phyloP scores from a whole-genome alignment of 768 basidiomycete genomes.

The Tephrocybe sp. region DNA sequence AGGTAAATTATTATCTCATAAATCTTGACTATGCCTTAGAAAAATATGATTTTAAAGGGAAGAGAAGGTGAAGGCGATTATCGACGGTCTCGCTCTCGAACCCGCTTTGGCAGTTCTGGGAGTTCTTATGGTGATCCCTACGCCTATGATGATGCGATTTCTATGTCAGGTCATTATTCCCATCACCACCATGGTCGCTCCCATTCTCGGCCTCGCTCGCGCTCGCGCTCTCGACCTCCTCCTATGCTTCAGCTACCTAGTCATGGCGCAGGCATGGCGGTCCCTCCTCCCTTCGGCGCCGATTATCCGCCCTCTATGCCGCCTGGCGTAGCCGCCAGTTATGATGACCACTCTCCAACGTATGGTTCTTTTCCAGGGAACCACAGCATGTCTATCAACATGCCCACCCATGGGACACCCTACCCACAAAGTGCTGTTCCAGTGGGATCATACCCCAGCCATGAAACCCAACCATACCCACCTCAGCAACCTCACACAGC shows the following conservation, averaged over 20 bases:
- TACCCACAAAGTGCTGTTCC: constrained; percentile 22
- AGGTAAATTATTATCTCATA: constrained; percentile 32
- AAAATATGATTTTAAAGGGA: no score
- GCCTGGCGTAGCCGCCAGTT: constrained; percentile 11
- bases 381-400: constrained; percentile 16
- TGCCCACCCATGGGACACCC: constrained; percentile 24
- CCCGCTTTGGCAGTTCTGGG: constrained; percentile 18
- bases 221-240: constrained; percentile 38
- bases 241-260: constrained; percentile 23
- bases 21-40: not conserved
- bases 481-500: not conserved
- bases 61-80: constrained; percentile 24
- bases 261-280: not conserved
- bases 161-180: constrained; percentile 20
- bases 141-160: constrained; percentile 34
- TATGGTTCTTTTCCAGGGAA: constrained; percentile 24
- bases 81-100: constrained; percentile 32
- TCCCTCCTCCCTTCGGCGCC: constrained; percentile 8
- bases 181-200: constrained; percentile 6
- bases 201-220: constrained; percentile 33
- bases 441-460: constrained; percentile 26
- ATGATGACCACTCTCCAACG: constrained; percentile 9
- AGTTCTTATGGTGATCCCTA: constrained; percentile 37
- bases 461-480: not conserved
- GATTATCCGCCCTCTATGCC: constrained; percentile 16